phyloP scores from a whole-genome alignment of 2,329 filamentous ascomycete species.

The Aspergillus sp. region DNA sequence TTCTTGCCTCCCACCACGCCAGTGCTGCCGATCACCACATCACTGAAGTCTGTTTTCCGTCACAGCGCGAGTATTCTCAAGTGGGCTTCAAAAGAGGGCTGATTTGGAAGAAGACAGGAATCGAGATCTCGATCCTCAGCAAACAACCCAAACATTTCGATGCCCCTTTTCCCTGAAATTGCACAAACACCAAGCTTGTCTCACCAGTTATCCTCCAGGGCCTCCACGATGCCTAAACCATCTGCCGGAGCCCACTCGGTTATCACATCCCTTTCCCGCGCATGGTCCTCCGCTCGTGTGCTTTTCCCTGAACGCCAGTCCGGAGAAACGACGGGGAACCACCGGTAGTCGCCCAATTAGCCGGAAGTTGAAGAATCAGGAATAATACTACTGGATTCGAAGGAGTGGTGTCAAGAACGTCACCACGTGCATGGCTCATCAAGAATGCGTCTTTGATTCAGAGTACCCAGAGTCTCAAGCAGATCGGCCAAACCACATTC shows the following conservation, averaged over 20 bases:
- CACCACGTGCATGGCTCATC: conserved; percentile 2
- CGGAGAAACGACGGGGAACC: background rate
- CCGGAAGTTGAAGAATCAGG: background rate
- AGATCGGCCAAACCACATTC: background rate
- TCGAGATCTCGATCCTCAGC: background rate
- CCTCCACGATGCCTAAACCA: background rate
- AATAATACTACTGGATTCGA: background rate
- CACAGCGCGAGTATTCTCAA: background rate
- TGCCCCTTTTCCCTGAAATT: background rate
- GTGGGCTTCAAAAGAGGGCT: background rate
- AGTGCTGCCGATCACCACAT: background rate
- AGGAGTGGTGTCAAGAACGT: background rate
- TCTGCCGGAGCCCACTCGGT: conserved; percentile 5
- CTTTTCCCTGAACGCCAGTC: background rate
- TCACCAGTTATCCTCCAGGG: background rate
- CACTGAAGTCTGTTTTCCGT: too few species aligned
- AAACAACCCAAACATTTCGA: too few species aligned
- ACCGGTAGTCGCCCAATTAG: background rate
- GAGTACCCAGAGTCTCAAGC: background rate
- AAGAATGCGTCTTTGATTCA: background rate
- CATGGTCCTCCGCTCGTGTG: background rate
- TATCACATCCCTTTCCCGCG: background rate
- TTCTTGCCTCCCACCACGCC: background rate
- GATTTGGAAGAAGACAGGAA: background rate
- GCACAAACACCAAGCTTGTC: background rate